Evolutionary conservation across 345 rosid species (phyloP), one percentile per base, ranked within the genome.

Genomic region (Laguncularia racemosa): DNA sequence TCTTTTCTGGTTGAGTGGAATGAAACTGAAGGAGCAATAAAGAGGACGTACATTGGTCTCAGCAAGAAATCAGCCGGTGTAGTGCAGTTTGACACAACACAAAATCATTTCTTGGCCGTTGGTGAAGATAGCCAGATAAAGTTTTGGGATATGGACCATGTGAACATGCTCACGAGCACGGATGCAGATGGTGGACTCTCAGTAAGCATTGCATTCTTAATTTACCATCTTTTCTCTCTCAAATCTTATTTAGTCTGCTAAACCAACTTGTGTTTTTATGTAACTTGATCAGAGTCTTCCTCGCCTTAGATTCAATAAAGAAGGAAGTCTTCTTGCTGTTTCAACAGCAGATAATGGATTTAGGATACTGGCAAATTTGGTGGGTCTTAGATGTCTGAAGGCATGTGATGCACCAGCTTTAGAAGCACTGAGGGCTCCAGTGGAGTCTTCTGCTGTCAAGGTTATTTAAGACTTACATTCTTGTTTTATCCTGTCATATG

Each of bases 1-100:
- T 87, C 95, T 55, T 72, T 60, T 68, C 72, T 87, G 15, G 91
- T 84, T 50, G 95, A 87, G 61, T 84, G 91, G 95, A 84, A 87
- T 57, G 89, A 82, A 72, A 87, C 82, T 51, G 91, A 82, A 74
- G 95, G 95, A 53, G 83, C 83, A 46, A 67, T 84, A 21, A 80
- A 71, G 78, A 79, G 89, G 74, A 78, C 65, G 14, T 87, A 82
- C 65, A 2, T 59, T 19, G 95, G 95, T 19, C 80, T 87, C 69
- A 73, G 86, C 67, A 84, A 82, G 74, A 77, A 69, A 62, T 81
- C 85, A 13, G 16, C 48, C 18, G 89, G 89, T 12, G 78, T 86
- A 19, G 81, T 84, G 58, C 85, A 84, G 67, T 84, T 84, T 58
- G 95, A 86, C 61, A 79, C 90, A 1, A 81, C 95, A 4, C 73